These are phyloP conservation scores for Karstenula rhodostoma DNA, from an alignment of 2,329 filamentous ascomycete species.

Conservation along the genomic window DNA sequence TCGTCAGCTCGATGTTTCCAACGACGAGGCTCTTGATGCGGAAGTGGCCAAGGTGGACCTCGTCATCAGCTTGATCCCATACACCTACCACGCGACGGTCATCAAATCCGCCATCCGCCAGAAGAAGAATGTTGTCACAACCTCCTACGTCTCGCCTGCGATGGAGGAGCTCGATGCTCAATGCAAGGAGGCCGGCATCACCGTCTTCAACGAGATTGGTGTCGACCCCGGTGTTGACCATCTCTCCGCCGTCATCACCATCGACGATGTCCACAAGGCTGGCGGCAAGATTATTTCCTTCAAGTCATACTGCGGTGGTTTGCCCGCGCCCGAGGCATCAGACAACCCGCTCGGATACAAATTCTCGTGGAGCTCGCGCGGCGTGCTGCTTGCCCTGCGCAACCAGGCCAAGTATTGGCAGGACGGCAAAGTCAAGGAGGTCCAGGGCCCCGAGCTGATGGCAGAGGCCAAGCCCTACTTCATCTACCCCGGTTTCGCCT, in stretches of 20 bases:
- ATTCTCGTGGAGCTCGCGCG: slow-evolving; percentile 79
- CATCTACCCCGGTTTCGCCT: slow-evolving; percentile 87
- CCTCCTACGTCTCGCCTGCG: slow-evolving; percentile 88
- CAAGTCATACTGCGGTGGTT: slow-evolving; percentile 74
- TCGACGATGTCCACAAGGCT: slow-evolving; percentile 83
- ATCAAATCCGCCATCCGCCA: slow-evolving; percentile 92
- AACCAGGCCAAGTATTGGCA: slow-evolving; percentile 87
- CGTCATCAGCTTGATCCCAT: slow-evolving; percentile 80
- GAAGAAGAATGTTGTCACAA: slow-evolving; percentile 97
- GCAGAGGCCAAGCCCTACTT: slow-evolving; percentile 85
- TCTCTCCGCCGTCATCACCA: slow-evolving; percentile 84
- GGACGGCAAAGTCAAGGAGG: slow-evolving; percentile 74
- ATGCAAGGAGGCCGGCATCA: slow-evolving; percentile 90
- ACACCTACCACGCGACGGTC: slow-evolving; percentile 70
- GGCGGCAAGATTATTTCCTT: slow-evolving; percentile 88
- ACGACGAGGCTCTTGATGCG: slow-evolving; percentile 78
- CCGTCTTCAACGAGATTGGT: slow-evolving; percentile 85
- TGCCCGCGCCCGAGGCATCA: slow-evolving; percentile 70
- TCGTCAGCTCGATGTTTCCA: slow-evolving; percentile 77
- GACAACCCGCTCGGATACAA: slow-evolving; percentile 95
- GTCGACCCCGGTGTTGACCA: slow-evolving; percentile 77
- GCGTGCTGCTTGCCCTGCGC: slow-evolving; percentile 84
- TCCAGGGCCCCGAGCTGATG: slow-evolving; percentile 76
- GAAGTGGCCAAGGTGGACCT: slow-evolving; percentile 82
- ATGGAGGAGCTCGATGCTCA: slow-evolving; percentile 88